Percentiles rank a stretch among this genome's conserved stretches.
Evolutionary conservation across 2,329 filamentous ascomycete species (phyloP).

Genomic region (Fusarium circinatum): DNA sequence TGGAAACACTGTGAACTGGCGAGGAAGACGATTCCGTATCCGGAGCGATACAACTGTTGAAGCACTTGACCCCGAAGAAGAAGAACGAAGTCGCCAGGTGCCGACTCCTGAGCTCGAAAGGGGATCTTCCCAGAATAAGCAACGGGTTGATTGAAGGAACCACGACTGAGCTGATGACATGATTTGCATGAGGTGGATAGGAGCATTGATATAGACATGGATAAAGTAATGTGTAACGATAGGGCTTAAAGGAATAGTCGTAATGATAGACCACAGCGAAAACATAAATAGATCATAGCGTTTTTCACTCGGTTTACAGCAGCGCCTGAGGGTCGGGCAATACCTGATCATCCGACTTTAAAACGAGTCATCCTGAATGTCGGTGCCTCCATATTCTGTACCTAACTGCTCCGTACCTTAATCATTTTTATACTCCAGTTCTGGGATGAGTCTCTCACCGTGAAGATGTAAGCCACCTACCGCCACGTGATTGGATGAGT

Average conservation of each 20-base stretch:
- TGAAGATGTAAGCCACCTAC: not conserved
- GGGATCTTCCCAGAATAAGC: conserved; percentile 38
- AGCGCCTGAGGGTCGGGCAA: not conserved
- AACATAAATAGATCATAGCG: conserved; percentile 2
- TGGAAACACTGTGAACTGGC: conserved; percentile 89
- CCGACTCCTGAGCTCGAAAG: conserved; percentile 42
- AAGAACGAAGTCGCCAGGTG: conserved; percentile 13
- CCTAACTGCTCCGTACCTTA: not conserved
- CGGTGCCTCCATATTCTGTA: not conserved
- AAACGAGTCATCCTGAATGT: not conserved
- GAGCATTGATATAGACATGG: not conserved
- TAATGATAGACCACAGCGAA: conserved; percentile 16
- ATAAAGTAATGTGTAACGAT: conserved; percentile 19
- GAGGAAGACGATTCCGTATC: conserved; percentile 84
- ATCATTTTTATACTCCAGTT: not conserved
- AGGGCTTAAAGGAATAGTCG: not conserved
- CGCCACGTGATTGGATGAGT: conserved; percentile 18
- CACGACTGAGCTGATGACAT: conserved; percentile 1
- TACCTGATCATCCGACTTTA: not conserved
- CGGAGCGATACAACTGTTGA: conserved; percentile 84
- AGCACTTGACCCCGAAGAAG: conserved; percentile 44
- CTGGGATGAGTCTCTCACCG: not conserved
- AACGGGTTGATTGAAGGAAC: conserved; percentile 35
- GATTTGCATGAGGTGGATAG: not conserved
- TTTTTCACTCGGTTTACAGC: not conserved